phyloP scores from a whole-genome alignment of 495 filamentous ascomycete genomes.

The Penicillium egyptiacum region DNA sequence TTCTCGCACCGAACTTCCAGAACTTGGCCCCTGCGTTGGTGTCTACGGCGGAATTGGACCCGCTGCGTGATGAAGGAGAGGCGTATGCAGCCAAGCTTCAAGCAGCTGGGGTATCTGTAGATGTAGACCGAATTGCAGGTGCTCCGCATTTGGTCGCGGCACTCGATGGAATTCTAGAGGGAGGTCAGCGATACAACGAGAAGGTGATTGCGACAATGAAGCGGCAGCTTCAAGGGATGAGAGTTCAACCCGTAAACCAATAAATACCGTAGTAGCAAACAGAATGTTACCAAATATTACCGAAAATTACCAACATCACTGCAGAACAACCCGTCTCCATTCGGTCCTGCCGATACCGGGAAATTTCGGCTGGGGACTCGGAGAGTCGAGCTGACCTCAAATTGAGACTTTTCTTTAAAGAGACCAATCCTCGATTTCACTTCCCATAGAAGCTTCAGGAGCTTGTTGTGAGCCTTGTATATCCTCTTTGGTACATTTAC shows the following conservation, averaged over 20 bases:
- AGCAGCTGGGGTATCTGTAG: conserved; percentile 37
- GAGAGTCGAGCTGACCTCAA: conserved; percentile 15
- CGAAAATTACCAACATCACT: conserved; percentile 11
- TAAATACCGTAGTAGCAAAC: conserved; percentile 23
- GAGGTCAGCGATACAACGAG: conserved; percentile 29
- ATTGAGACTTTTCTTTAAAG: conserved; percentile 23
- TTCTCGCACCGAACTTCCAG: conserved; percentile 34
- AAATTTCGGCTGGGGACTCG: conserved; percentile 40
- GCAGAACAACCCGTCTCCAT: conserved; percentile 11
- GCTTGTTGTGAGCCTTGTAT: conserved; percentile 9
- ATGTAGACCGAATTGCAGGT: conserved; percentile 32
- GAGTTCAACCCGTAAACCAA: conserved; percentile 1
- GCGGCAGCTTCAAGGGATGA: conserved; percentile 24
- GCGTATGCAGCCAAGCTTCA: conserved; percentile 44
- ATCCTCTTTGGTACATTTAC: conserved; percentile 11
- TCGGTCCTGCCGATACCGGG: conserved; percentile 39
- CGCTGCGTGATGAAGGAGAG: conserved; percentile 48
- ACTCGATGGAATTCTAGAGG: conserved; percentile 37
- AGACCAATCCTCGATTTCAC: conserved; percentile 8
- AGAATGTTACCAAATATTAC: background rate
- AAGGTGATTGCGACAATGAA: conserved; percentile 33
- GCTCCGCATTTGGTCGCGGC: conserved; percentile 37
- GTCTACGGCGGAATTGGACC: conserved; percentile 46
- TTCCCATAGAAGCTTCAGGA: conserved; percentile 10
- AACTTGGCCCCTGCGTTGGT: conserved; percentile 47